Base-by-base conservation (phyloP, 345 rosid genomes). In the Hevea brasiliensis region DNA sequence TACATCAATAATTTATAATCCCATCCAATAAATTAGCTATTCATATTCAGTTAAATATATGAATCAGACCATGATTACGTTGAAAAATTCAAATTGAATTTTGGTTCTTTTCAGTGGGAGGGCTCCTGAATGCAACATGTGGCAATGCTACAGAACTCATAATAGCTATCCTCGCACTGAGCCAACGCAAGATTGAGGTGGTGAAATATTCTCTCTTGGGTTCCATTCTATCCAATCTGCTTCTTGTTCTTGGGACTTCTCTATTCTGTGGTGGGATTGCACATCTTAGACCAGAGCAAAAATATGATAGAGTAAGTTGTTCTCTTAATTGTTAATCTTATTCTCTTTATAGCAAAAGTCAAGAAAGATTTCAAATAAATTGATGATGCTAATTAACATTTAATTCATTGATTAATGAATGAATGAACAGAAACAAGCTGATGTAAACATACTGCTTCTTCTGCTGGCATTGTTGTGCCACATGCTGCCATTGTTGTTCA, bases 121-220 rank as follows among this genome's bases (percentile, higher is more conserved):
- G 98, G 32, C 83, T 94, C 54, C 74, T 94, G 71, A 94, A 94
- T 67, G 98, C 98, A 47, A 92, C 98, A 26, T 90, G 98, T 76
- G 98, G 98, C 41, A 94, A 94, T 80, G 98, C 95, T 0, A 90
- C 98, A 0, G 98, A 94, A 77, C 84, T 94, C 29, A 94, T 94
- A 65, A 92, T 94, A 53, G 97, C 98, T 37, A 78, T 90, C 56
- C 81, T 94, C 23, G 98, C 98, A 51, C 84, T 94, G 8, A 65
- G 71, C 75, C 77, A 85, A 51, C 56, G 65, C 60, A 92, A 94
- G 77, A 83, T 92, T 48, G 89, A 77, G 0, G 90, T 94, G 65
- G 97, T 94, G 73, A 94, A 94, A 70, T 90, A 88, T 58, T 94
- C 98, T 21, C 89, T 94, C 4, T 47, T 94, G 78, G 98, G 98